These are phyloP conservation scores for Trametes gibbosa DNA, from an alignment of 768 basidiomycete genomes.

Conservation along the genomic window DNA sequence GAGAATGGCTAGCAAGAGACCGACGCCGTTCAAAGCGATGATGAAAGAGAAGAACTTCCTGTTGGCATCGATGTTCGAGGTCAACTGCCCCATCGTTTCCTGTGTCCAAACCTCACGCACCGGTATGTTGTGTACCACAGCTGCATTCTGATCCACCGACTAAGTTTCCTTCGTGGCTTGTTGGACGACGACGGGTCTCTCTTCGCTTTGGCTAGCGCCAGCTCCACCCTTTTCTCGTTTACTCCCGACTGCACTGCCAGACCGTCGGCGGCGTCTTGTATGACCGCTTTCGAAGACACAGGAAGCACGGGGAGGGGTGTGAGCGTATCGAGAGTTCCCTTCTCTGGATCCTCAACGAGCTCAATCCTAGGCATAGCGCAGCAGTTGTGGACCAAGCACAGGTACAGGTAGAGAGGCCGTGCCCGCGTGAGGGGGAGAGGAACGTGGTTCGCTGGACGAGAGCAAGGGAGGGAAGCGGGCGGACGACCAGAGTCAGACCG, in stretches of 20 bases:
- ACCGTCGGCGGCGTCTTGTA: slow-evolving; percentile 2
- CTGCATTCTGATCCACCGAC: slow-evolving; percentile 30
- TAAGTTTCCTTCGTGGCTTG: slow-evolving; percentile 23
- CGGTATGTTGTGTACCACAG: slow-evolving; percentile 41
- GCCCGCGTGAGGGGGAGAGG: neutral
- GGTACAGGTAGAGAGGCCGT: neutral
- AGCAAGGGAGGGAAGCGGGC: slow-evolving; percentile 6
- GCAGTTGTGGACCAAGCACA: neutral
- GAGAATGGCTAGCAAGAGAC: slow-evolving; percentile 31
- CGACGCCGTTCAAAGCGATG: slow-evolving; percentile 31
- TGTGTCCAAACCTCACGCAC: slow-evolving; percentile 19
- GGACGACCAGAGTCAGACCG: slow-evolving; percentile 9
- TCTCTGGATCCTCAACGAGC: slow-evolving; percentile 30
- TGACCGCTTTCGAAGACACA: slow-evolving; percentile 11
- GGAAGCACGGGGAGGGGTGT: slow-evolving; percentile 14
- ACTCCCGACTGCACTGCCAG: slow-evolving; percentile 10
- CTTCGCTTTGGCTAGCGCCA: slow-evolving; percentile 19
- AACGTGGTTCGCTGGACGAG: neutral
- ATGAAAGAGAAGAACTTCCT: slow-evolving; percentile 38
- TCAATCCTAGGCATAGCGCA: slow-evolving; percentile 22
- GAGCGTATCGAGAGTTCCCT: slow-evolving; percentile 24
- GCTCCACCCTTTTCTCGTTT: slow-evolving; percentile 21
- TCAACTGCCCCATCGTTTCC: neutral
- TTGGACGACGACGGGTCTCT: slow-evolving; percentile 14
- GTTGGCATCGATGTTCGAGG: neutral